Percentiles rank a stretch among this genome's conserved stretches.
phyloP scores from a whole-genome alignment of 164 flowering plant species.

The Tetrastigma voinierianum region DNA sequence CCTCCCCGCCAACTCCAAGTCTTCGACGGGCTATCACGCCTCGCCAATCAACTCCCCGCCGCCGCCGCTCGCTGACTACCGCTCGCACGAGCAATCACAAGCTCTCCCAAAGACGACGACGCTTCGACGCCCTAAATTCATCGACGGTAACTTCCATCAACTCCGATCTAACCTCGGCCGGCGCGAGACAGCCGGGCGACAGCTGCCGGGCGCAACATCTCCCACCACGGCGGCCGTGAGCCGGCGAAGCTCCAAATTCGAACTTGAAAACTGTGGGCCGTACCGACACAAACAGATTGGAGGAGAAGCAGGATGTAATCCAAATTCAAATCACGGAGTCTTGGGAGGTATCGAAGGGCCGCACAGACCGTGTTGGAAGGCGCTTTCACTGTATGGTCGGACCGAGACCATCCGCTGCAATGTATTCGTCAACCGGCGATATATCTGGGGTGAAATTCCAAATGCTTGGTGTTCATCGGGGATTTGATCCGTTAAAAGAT shows the following conservation, averaged over 20 bases:
- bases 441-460: slow-evolving; percentile 19
- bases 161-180: slow-evolving; percentile 10
- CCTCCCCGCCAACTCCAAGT: slow-evolving; percentile 6
- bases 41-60: slow-evolving; percentile 18
- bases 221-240: slow-evolving; percentile 22
- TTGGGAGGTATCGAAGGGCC: slow-evolving; percentile 4
- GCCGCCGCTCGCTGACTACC: slow-evolving; percentile 35
- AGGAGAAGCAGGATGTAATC: slow-evolving; percentile 36
- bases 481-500: slow-evolving; percentile 30
- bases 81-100: slow-evolving; percentile 35
- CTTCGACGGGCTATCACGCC: slow-evolving; percentile 17
- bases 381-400: slow-evolving; percentile 39
- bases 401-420: too few species aligned
- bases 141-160: neutral
- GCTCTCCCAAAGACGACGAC: slow-evolving; percentile 37
- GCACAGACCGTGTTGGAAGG: slow-evolving; percentile 27
- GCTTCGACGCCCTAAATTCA: slow-evolving; percentile 23
- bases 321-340: slow-evolving; percentile 11
- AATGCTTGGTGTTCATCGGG: slow-evolving; percentile 28
- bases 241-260: slow-evolving; percentile 5
- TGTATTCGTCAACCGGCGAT: too few species aligned
- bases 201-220: slow-evolving; percentile 31
- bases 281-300: slow-evolving; percentile 27
- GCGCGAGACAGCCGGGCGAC: slow-evolving; percentile 26
- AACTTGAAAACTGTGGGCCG: slow-evolving; percentile 5